Conservation (phyloP, 2,329 filamentous ascomycete genomes). For the Botrytis cinerea region DNA sequence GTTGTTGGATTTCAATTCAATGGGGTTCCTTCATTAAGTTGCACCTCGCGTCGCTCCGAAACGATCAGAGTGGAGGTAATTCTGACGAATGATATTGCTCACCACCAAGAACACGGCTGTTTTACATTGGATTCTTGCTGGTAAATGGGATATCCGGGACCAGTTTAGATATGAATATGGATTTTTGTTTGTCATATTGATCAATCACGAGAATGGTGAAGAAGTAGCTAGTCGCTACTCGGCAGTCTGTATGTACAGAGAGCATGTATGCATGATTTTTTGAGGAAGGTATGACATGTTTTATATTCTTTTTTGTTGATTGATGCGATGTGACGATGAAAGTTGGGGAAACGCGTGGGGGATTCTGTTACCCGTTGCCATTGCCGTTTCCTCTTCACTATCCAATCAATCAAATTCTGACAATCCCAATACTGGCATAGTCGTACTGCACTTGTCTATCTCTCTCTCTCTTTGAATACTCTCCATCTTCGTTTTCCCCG, state of each 20-base stretch:
- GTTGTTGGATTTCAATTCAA: neutral
- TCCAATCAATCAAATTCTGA: neutral
- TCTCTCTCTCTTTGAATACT: neutral
- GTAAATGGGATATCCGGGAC: neutral
- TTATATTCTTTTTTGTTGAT: neutral
- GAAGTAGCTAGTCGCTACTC: neutral
- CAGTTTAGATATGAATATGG: neutral
- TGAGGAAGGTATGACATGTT: neutral
- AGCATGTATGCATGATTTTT: neutral
- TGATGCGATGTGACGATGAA: neutral
- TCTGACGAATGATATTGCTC: conserved; percentile 3
- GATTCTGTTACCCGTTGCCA: neutral
- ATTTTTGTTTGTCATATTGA: neutral
- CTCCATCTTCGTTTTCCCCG: neutral
- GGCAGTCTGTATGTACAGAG: neutral
- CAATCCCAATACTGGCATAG: neutral
- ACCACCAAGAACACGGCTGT: neutral
- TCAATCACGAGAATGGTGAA: neutral
- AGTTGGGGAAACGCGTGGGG: conserved; percentile 2
- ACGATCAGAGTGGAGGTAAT: conserved; percentile 8
- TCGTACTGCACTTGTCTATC: neutral
- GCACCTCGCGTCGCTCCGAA: neutral
- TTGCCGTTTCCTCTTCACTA: neutral
- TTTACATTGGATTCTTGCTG: neutral
- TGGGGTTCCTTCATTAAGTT: neutral